Conservation (phyloP, 1,139 yeast genomes). For the Pichia inconspicua region DNA sequence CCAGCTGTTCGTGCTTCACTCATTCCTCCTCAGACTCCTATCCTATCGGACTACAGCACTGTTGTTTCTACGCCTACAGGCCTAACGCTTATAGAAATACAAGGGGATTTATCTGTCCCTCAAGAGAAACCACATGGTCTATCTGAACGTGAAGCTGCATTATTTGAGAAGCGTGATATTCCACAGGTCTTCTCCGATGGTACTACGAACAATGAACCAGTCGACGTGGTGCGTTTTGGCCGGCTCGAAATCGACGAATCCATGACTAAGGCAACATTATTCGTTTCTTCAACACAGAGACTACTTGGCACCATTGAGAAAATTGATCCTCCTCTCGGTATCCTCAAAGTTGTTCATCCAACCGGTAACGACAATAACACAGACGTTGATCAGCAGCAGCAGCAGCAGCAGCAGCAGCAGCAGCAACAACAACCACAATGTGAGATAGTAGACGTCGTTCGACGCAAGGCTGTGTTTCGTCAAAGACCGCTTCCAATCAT, state of each 20-base stretch:
- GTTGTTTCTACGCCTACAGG: conserved; percentile 50
- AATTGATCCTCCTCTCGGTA: conserved; percentile 54
- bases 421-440: conserved; percentile 21
- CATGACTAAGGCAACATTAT: conserved; percentile 43
- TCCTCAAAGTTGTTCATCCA: conserved; percentile 37
- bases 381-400: neutral
- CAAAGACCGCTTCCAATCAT: conserved; percentile 69
- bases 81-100: conserved; percentile 55
- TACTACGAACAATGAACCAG: conserved; percentile 19
- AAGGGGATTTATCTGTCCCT: conserved; percentile 61
- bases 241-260: conserved; percentile 43
- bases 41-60: conserved; percentile 13
- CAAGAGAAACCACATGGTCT: conserved; percentile 29
- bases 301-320: conserved; percentile 50
- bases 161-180: conserved; percentile 21
- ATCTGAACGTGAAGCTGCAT: conserved; percentile 22
- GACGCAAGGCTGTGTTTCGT: conserved; percentile 49
- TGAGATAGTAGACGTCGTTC: conserved; percentile 50
- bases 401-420: neutral
- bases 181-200: conserved; percentile 13
- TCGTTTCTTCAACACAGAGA: conserved; percentile 60
- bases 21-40: neutral
- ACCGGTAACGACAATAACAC: too few species aligned
- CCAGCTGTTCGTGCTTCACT: conserved; percentile 3
- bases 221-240: conserved; percentile 53